phyloP scores from a whole-genome alignment of 495 filamentous ascomycete genomes.

The Podospora australis region DNA sequence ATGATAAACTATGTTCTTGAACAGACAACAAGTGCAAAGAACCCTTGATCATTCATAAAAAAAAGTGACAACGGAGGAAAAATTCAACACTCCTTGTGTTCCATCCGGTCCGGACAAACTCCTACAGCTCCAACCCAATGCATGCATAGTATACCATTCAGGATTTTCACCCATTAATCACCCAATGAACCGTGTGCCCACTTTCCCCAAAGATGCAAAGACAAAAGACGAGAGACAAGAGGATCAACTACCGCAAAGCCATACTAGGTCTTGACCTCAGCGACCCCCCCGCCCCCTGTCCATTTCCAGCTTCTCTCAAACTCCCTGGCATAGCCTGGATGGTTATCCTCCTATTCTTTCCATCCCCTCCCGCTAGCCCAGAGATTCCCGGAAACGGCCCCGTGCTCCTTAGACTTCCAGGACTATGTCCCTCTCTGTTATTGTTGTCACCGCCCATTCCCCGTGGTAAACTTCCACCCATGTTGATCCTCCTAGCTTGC shows the following conservation, averaged over 20 bases:
- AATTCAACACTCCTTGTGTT: no score
- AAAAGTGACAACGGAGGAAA: no score
- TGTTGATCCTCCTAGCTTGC: conserved; percentile 40
- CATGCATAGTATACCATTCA: no score
- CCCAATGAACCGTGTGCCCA: no score
- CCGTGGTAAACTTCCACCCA: conserved; percentile 31
- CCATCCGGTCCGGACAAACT: no score
- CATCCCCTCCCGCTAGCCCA: conserved; percentile 6
- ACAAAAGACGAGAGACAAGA: no score
- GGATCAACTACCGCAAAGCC: conserved; percentile 17
- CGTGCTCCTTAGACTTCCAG: background rate
- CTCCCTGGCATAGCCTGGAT: conserved; percentile 14
- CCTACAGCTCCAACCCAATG: no score
- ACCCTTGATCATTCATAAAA: no score
- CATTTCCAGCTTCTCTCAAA: background rate
- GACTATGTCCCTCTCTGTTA: background rate
- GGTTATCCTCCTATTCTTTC: conserved; percentile 30
- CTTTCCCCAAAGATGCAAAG: no score
- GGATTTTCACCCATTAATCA: no score
- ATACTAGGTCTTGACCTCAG: conserved; percentile 15
- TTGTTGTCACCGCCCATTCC: background rate
- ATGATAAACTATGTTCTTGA: no score
- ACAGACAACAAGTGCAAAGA: no score
- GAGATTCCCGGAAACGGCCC: background rate
- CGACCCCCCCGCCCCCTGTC: background rate